phyloP scores from a whole-genome alignment of 179 eudicot species.

The Beta lomatogona region DNA sequence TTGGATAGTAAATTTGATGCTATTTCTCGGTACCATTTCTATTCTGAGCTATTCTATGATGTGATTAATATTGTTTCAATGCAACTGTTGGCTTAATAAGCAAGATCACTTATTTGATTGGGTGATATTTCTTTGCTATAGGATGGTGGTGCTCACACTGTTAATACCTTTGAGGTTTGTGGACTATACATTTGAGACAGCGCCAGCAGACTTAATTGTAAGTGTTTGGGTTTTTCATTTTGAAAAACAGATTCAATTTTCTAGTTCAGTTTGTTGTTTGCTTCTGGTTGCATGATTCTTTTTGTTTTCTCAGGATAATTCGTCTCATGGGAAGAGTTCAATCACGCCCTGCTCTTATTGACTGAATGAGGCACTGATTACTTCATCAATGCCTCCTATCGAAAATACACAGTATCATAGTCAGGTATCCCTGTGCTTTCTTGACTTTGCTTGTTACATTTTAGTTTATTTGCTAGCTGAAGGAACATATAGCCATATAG shows the following conservation, averaged over 20 bases:
- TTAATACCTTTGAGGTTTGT: constrained; percentile 54
- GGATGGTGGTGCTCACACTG: constrained; percentile 56
- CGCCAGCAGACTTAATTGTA: too few species aligned
- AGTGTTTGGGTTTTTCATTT: too few species aligned
- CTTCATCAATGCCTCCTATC: constrained; percentile 26
- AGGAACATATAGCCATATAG: background rate
- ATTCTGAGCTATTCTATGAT: background rate
- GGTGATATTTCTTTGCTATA: constrained; percentile 26
- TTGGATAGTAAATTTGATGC: too few species aligned
- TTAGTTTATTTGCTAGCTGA: background rate
- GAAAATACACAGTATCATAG: too few species aligned
- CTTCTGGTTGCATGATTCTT: too few species aligned
- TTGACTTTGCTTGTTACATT: background rate
- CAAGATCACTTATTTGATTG: background rate
- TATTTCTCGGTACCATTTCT: too few species aligned
- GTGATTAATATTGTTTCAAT: constrained; percentile 1
- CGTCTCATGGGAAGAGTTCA: background rate
- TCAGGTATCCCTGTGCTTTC: background rate
- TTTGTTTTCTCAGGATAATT: too few species aligned
- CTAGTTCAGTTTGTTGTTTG: too few species aligned
- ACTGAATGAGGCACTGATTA: too few species aligned
- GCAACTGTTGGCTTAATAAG: background rate
- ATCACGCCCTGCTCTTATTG: too few species aligned
- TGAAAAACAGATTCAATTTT: too few species aligned
- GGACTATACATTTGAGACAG: background rate